Conservation (phyloP, 163 green algal genomes). For the Trebouxia gelatinosa region DNA sequence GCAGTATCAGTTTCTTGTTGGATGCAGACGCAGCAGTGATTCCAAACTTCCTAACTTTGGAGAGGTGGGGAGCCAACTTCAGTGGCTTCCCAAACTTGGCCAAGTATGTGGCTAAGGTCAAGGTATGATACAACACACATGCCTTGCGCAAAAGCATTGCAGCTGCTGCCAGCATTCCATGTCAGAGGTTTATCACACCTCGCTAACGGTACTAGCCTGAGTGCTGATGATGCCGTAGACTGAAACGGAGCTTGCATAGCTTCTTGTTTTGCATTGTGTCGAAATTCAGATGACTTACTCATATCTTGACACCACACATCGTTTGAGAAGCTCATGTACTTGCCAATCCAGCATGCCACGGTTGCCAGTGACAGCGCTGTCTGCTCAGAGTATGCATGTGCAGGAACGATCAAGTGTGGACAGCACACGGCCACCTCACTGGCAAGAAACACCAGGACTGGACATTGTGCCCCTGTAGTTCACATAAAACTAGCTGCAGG, state of each 20-base stretch:
- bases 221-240: background rate
- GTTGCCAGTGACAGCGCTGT: background rate
- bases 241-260: background rate
- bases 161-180: background rate
- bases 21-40: conserved; percentile 25
- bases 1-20: too few species aligned
- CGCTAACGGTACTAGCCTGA: background rate
- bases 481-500: background rate
- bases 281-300: background rate
- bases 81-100: conserved; percentile 29
- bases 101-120: conserved; percentile 25
- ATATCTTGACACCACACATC: background rate
- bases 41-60: conserved; percentile 7
- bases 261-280: background rate
- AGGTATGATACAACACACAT: too few species aligned
- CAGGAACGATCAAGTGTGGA: conserved; percentile 8
- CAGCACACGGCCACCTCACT: conserved; percentile 5
- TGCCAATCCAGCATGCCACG: too few species aligned
- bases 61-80: conserved; percentile 12
- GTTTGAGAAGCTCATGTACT: background rate
- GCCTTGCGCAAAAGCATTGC: background rate
- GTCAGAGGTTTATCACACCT: background rate
- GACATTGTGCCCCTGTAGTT: too few species aligned
- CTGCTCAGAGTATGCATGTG: too few species aligned
- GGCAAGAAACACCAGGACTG: background rate